Base-by-base conservation (phyloP, 1,284 basidiomycete genomes). In the Ganoderma meredithae region DNA sequence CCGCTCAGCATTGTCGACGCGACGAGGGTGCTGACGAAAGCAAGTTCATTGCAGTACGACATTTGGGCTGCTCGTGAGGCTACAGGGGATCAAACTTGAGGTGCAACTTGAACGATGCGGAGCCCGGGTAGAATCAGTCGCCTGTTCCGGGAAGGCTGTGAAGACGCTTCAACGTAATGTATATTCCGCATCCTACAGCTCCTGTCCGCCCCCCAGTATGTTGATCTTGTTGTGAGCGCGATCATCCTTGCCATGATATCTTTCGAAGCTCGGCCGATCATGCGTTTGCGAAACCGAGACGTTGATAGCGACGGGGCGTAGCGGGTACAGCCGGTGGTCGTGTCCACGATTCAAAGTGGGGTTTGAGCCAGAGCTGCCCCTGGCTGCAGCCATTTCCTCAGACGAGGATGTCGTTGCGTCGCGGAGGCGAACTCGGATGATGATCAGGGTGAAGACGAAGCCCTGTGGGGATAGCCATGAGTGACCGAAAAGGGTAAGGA, bases 391-490 rank as follows among this genome's bases (percentile, higher is more conserved):
- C 17, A 4, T 43, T 13, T 43, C 41, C 33, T 66, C 64, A 61
- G 62, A 31, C 3, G 31, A 31, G 3, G 31, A 31, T 31, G 31
- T 63, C 56, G 67, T 53, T 8, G 62, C 65, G 61, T 69, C 67
- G 31, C 63, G 64, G 39, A 72, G 68, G 17, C 71, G 68, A 36
- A 72, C 71, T 27, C 71, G 71, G 56, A 72, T 72, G 68, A 72
- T 72, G 59, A 72, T 72, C 19, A 72, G 64, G n/a, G 71, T 72
- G 60, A 72, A 72, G 5, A 68, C 66, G 41, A 72, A 49, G 9
- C 71, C 71, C 71, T 72, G 17, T 43, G 15, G 7, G 3, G 13
- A 6, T 6, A 19, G 0, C 1, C 5, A 43, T 43, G 0, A 43
- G 41, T 15, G 1, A 15, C 6, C 15, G 13, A 5, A 0, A 5